A percentile compares a stretch with the other conserved stretches of the same genome.
phyloP scores from a whole-genome alignment of 192 early-diverging fungal species.

The Rhizophlyctis rosea region DNA sequence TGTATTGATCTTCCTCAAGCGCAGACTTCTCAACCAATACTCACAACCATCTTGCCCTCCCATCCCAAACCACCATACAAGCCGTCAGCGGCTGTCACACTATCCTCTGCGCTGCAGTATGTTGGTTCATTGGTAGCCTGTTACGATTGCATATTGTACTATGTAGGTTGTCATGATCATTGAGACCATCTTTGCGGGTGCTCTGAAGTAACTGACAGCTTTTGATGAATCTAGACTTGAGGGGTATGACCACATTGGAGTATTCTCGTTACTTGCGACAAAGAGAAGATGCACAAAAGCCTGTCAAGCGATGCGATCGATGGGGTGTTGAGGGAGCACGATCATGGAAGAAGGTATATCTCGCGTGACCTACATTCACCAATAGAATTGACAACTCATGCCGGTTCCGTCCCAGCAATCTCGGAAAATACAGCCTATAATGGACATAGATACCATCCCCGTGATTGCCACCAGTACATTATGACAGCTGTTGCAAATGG shows the following conservation, averaged over 20 bases:
- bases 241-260: constrained; percentile 44
- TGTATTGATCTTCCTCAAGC: background rate
- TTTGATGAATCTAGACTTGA: constrained; percentile 20
- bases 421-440: no score
- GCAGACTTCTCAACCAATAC: background rate
- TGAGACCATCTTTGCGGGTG: background rate
- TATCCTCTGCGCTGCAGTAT: constrained; percentile 9
- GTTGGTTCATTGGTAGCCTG: constrained; percentile 32
- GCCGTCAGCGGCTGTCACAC: constrained; percentile 6
- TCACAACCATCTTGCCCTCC: background rate
- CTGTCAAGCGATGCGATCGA: no score
- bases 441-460: no score
- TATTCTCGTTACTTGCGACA: constrained; percentile 29
- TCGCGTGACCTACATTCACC: no score
- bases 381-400: no score
- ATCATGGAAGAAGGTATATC: no score
- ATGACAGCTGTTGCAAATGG: no score
- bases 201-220: background rate
- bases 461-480: no score
- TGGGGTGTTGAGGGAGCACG: no score
- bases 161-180: constrained; percentile 16
- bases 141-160: constrained; percentile 34
- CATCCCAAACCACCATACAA: constrained; percentile 7
- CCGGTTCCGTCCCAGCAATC: no score
- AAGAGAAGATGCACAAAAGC: no score